Evolutionary conservation across 305 asterid species (phyloP).

Genomic region (Solanum hybrid): DNA sequence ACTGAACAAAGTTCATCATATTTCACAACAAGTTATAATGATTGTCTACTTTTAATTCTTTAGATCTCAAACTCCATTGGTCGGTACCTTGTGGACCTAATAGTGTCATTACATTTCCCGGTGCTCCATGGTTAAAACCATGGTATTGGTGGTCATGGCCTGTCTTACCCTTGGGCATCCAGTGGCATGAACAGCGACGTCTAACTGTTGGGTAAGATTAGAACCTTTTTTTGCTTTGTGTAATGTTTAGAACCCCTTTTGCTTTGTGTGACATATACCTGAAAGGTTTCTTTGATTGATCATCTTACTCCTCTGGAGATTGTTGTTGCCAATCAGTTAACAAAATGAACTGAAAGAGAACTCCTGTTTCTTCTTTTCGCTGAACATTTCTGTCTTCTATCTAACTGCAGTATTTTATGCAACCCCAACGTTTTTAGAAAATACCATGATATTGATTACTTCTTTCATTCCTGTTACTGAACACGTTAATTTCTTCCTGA

Average conservation of each 20-base stretch:
- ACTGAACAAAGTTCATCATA: background rate
- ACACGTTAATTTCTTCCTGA: background rate
- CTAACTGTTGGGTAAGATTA: constrained; percentile 68
- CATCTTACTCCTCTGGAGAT: background rate
- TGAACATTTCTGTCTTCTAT: background rate
- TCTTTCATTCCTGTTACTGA: background rate
- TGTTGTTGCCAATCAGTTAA: background rate
- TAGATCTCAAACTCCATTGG: constrained; percentile 88
- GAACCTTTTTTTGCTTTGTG: background rate
- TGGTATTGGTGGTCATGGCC: constrained; percentile 99
- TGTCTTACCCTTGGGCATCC: constrained; percentile 79
- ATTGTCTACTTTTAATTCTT: background rate
- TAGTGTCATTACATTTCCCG: constrained; percentile 87
- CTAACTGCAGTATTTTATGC: background rate
- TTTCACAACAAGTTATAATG: background rate
- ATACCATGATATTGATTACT: background rate
- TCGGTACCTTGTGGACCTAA: constrained; percentile 91
- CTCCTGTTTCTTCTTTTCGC: background rate
- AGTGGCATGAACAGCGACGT: constrained; percentile 74
- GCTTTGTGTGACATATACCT: background rate
- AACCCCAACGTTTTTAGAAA: background rate
- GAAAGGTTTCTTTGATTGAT: background rate
- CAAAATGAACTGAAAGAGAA: background rate
- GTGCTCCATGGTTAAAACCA: constrained; percentile 93
- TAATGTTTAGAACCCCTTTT: background rate